Conservation (phyloP, 495 filamentous ascomycete genomes). For the Aspergillus heteromorphus region DNA sequence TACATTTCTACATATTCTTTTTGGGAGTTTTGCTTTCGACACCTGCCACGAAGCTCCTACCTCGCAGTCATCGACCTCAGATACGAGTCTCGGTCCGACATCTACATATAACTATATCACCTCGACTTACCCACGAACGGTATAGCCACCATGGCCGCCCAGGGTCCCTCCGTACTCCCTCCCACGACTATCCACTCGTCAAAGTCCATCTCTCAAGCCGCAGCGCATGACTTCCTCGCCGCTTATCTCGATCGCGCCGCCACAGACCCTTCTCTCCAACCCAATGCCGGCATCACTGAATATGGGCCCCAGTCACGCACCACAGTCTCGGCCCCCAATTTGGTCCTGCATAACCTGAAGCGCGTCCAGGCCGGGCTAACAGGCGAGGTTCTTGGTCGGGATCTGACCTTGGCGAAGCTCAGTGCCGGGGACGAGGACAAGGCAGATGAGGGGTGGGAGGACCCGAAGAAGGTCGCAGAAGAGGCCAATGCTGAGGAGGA, state of each 20-base stretch:
- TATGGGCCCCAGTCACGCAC: constrained; percentile 52
- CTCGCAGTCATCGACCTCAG: not conserved
- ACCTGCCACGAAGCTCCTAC: not conserved
- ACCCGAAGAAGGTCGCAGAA: constrained; percentile 46
- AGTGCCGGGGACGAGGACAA: constrained; percentile 29
- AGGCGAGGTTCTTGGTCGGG: constrained; percentile 51
- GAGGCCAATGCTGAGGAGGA: constrained; percentile 30
- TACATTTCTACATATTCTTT: not conserved
- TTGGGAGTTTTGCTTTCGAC: not conserved
- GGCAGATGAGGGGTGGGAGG: constrained; percentile 43
- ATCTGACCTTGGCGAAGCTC: constrained; percentile 38
- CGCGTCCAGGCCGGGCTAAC: constrained; percentile 60
- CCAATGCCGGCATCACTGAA: constrained; percentile 58
- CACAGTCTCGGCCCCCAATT: constrained; percentile 47
- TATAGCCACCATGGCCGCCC: constrained; percentile 31
- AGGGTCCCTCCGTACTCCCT: constrained; percentile 41
- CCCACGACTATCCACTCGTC: constrained; percentile 41
- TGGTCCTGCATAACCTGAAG: constrained; percentile 60
- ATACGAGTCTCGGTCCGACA: not conserved
- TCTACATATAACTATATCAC: not conserved
- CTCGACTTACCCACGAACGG: not conserved
- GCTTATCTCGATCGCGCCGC: constrained; percentile 52
- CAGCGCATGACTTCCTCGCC: constrained; percentile 51
- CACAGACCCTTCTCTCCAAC: constrained; percentile 58
- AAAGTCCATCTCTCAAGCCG: constrained; percentile 42